phyloP scores from a whole-genome alignment of 805 yeast genomes.

The Wickerhamomyces alni region DNA sequence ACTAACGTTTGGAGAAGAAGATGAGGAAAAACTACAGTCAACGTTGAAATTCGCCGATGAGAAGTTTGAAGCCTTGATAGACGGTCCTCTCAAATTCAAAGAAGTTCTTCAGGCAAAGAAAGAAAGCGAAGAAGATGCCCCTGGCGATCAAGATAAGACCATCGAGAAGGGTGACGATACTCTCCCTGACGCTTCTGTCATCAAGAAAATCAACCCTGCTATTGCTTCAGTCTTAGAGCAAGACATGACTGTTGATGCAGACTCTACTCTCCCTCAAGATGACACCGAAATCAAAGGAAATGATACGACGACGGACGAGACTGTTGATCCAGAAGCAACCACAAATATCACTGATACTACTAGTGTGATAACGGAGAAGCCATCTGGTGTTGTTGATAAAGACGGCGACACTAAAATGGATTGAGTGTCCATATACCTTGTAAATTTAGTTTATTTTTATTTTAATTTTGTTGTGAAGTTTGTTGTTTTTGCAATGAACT shows the following conservation, averaged over 20 bases:
- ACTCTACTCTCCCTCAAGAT: conserved; percentile 44
- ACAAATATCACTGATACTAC: conserved; percentile 9
- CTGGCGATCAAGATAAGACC: conserved; percentile 14
- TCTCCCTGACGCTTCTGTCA: conserved; percentile 7
- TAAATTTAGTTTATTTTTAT: neutral
- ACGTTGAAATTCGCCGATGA: conserved; percentile 11
- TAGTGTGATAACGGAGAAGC: conserved; percentile 12
- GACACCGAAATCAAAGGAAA: conserved; percentile 36
- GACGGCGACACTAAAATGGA: conserved; percentile 29
- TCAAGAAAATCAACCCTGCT: conserved; percentile 18
- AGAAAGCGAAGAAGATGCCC: conserved; percentile 6
- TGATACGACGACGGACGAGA: conserved; percentile 39
- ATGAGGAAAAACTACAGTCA: conserved; percentile 16
- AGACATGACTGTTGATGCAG: conserved; percentile 37
- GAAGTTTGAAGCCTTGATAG: conserved; percentile 15
- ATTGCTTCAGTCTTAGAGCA: conserved; percentile 19
- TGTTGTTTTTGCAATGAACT: too few relatives aligned
- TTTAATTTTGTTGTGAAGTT: neutral
- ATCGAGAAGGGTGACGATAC: conserved; percentile 20
- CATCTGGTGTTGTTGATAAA: conserved; percentile 13
- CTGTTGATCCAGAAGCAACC: conserved; percentile 30
- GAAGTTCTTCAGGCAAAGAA: conserved; percentile 7
- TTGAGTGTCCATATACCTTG: conserved; percentile 5
- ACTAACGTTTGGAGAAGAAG: conserved; percentile 23
- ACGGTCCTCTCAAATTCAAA: conserved; percentile 8